A percentile compares a stretch with the other conserved stretches of the same genome.
Evolutionary conservation across 768 basidiomycete genomes (phyloP).

Genomic region (Phanerodontia chrysosporium): DNA sequence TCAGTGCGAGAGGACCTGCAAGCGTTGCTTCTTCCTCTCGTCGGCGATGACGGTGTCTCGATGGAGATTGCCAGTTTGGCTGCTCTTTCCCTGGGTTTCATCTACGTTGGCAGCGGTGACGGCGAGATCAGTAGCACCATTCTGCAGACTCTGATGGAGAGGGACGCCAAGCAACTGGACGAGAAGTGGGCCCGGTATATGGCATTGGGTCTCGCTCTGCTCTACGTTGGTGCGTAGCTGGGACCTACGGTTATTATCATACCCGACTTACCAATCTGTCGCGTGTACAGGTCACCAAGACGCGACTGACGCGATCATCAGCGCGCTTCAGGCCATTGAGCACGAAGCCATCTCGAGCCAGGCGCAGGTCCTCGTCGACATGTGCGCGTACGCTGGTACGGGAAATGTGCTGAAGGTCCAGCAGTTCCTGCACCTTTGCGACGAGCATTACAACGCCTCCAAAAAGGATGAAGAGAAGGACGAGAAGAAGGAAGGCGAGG

Average conservation of each 20-base stretch:
- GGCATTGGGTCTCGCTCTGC: constrained; percentile 81
- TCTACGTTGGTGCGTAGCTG: constrained; percentile 76
- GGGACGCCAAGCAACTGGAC: constrained; percentile 66
- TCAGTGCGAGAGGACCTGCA: constrained; percentile 85
- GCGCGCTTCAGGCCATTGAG: constrained; percentile 88
- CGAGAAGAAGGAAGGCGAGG: constrained; percentile 58
- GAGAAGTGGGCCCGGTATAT: constrained; percentile 96
- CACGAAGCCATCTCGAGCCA: constrained; percentile 83
- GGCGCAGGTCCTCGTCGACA: constrained; percentile 88
- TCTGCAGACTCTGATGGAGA: constrained; percentile 88
- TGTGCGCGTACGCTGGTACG: constrained; percentile 91
- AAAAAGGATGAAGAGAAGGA: constrained; percentile 34
- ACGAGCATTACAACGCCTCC: constrained; percentile 72
- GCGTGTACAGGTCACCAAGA: constrained; percentile 74
- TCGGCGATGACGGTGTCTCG: constrained; percentile 75
- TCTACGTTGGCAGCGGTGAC: constrained; percentile 92
- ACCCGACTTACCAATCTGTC: constrained; percentile 1
- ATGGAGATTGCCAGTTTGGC: constrained; percentile 90
- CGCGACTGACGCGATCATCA: constrained; percentile 87
- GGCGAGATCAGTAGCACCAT: constrained; percentile 90
- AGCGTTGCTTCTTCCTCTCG: constrained; percentile 68
- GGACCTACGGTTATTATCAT: background rate
- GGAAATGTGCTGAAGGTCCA: constrained; percentile 95
- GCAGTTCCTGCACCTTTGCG: constrained; percentile 87
- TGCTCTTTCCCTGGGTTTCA: constrained; percentile 87